phyloP scores from a whole-genome alignment of 495 filamentous ascomycete species.

The Xylaria bambusicola region DNA sequence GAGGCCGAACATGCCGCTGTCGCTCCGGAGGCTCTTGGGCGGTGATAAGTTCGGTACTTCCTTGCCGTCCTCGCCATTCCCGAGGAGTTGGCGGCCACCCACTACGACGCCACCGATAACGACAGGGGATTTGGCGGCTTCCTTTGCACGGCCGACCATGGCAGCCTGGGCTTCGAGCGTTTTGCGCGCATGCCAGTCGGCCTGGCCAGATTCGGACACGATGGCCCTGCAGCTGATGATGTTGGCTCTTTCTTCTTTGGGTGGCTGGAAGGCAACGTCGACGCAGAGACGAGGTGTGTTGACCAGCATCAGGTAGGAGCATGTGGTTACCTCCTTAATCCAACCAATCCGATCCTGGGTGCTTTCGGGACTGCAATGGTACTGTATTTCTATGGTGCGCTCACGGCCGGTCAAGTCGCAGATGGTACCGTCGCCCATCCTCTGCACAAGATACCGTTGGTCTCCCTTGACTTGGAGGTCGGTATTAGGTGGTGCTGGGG shows the following conservation, averaged over 20 bases:
- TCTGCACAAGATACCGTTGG: slow-evolving; percentile 88
- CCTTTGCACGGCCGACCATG: slow-evolving; percentile 47
- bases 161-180: slow-evolving; percentile 54
- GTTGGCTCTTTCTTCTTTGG: slow-evolving; percentile 76
- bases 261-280: slow-evolving; percentile 88
- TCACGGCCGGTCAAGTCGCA: slow-evolving; percentile 90
- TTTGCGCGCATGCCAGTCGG: slow-evolving; percentile 57
- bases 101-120: slow-evolving; percentile 55
- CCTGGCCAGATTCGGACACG: slow-evolving; percentile 58
- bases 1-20: slow-evolving; percentile 19
- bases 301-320: slow-evolving; percentile 92
- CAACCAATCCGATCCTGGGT: slow-evolving; percentile 81
- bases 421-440: slow-evolving; percentile 77
- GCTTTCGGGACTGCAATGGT: slow-evolving; percentile 82
- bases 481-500: slow-evolving; percentile 51
- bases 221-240: slow-evolving; percentile 76
- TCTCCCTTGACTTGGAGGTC: slow-evolving; percentile 81
- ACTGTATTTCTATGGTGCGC: slow-evolving; percentile 84
- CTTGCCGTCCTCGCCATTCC: slow-evolving; percentile 43
- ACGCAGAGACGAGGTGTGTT: slow-evolving; percentile 91
- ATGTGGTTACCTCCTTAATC: slow-evolving; percentile 94
- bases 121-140: slow-evolving; percentile 32
- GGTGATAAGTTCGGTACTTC: slow-evolving; percentile 38
- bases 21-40: slow-evolving; percentile 37
- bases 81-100: slow-evolving; percentile 55